Conservation (phyloP, 1,284 basidiomycete genomes). For the Tylopilus sp. region DNA sequence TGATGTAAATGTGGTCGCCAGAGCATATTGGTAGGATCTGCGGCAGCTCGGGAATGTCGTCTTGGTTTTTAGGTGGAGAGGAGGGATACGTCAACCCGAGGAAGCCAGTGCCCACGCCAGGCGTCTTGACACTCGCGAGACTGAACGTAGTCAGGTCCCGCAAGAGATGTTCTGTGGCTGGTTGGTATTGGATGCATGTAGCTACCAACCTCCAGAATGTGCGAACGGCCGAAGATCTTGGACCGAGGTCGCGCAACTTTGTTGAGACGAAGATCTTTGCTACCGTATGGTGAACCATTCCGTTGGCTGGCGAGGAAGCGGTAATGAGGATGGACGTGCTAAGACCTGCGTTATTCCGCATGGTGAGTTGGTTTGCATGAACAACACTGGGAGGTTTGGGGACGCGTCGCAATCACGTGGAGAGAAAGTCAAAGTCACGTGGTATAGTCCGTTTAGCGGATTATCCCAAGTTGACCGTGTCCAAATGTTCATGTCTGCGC, state of each 20-base stretch:
- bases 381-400: neutral
- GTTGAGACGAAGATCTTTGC: slow-evolving; percentile 28
- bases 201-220: slow-evolving; percentile 30
- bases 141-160: slow-evolving; percentile 24
- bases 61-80: neutral
- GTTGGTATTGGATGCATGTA: slow-evolving; percentile 26
- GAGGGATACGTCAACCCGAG: slow-evolving; percentile 19
- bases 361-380: slow-evolving; percentile 6
- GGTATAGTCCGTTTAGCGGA: too few relatives aligned
- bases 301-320: slow-evolving; percentile 22
- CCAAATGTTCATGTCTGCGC: slow-evolving; percentile 22
- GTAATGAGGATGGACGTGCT: slow-evolving; percentile 31
- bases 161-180: slow-evolving; percentile 21
- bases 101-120: slow-evolving; percentile 23
- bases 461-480: neutral
- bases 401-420: slow-evolving; percentile 26
- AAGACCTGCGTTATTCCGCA: slow-evolving; percentile 30
- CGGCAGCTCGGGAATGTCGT: slow-evolving; percentile 23
- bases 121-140: slow-evolving; percentile 26
- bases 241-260: slow-evolving; percentile 27
- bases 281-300: slow-evolving; percentile 28
- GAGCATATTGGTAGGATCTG: slow-evolving; percentile 18
- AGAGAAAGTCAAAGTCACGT: slow-evolving; percentile 16
- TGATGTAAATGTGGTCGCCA: neutral
- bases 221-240: slow-evolving; percentile 22